phyloP scores from a whole-genome alignment of 768 basidiomycete genomes.

The Psilocybe cyanescens region DNA sequence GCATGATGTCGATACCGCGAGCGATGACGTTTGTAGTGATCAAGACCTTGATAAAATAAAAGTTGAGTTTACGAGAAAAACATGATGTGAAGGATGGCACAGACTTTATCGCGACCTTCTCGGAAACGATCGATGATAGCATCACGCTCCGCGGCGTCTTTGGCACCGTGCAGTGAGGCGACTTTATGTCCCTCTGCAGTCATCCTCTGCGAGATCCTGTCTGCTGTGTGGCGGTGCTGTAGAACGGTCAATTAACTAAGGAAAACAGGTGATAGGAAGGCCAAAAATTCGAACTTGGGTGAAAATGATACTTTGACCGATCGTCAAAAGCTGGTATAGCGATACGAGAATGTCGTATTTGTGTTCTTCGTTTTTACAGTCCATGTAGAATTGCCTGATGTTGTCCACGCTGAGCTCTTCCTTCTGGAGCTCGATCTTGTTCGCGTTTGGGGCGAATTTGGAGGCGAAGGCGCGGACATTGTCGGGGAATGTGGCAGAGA shows the following conservation, averaged over 20 bases:
- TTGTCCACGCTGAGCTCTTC: slow-evolving; percentile 94
- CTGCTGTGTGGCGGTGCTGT: slow-evolving; percentile 89
- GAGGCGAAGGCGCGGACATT: slow-evolving; percentile 89
- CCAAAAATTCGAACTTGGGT: slow-evolving; percentile 65
- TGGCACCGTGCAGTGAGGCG: slow-evolving; percentile 93
- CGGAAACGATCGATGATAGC: slow-evolving; percentile 93
- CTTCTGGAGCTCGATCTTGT: slow-evolving; percentile 94
- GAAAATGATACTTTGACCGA: slow-evolving; percentile 99
- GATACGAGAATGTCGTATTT: slow-evolving; percentile 96
- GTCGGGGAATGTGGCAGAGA: slow-evolving; percentile 98
- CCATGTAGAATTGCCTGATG: slow-evolving; percentile 98
- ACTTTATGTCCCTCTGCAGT: slow-evolving; percentile 94
- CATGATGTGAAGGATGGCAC: neutral
- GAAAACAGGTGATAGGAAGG: neutral
- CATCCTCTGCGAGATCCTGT: slow-evolving; percentile 91
- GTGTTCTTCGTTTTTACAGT: slow-evolving; percentile 87
- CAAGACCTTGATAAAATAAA: slow-evolving; percentile 48
- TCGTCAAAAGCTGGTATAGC: slow-evolving; percentile 87
- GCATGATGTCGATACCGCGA: slow-evolving; percentile 96
- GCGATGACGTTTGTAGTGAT: slow-evolving; percentile 99
- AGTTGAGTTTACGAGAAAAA: neutral
- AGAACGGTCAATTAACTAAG: slow-evolving; percentile 10
- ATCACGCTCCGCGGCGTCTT: slow-evolving; percentile 90
- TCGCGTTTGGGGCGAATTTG: slow-evolving; percentile 92
- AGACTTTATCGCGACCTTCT: slow-evolving; percentile 92